Percentiles rank a stretch among this genome's conserved stretches.
phyloP scores from a whole-genome alignment of 805 yeast species.

The Metschnikowia peoriensis region DNA sequence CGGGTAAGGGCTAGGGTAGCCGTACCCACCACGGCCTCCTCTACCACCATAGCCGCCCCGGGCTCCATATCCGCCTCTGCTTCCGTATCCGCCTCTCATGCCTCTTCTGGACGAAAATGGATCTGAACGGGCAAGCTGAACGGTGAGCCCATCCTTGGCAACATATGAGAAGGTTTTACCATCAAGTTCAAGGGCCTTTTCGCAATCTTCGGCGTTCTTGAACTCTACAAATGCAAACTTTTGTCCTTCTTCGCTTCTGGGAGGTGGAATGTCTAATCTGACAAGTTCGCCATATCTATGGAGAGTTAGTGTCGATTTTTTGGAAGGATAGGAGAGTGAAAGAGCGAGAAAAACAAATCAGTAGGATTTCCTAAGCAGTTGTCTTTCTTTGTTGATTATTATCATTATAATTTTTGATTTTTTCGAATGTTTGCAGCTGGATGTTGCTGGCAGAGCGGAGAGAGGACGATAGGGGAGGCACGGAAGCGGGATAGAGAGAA shows the following conservation, averaged over 20 bases:
- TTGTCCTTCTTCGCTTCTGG: conserved; percentile 55
- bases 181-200: conserved; percentile 48
- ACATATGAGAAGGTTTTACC: conserved; percentile 46
- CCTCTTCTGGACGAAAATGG: conserved; percentile 45
- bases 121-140: conserved; percentile 56
- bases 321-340: conserved; percentile 4
- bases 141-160: conserved; percentile 42
- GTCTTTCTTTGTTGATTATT: too few relatives aligned
- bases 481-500: conserved; percentile 6
- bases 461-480: conserved; percentile 4
- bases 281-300: conserved; percentile 54
- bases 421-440: too few relatives aligned
- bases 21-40: conserved; percentile 27
- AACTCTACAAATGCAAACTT: conserved; percentile 66
- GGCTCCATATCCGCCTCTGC: conserved; percentile 20
- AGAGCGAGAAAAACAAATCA: not conserved
- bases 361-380: too few relatives aligned
- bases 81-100: conserved; percentile 20
- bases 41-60: conserved; percentile 17
- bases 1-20: conserved; percentile 19
- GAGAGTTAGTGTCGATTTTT: conserved; percentile 12
- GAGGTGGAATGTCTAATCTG: conserved; percentile 62
- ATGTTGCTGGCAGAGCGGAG: not conserved
- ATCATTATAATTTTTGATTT: too few relatives aligned
- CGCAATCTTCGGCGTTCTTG: conserved; percentile 50